A percentile compares a stretch with the other conserved stretches of the same genome.
Evolutionary conservation across 2,329 filamentous ascomycete species (phyloP).

Genomic region (Pseudocercospora vitis): DNA sequence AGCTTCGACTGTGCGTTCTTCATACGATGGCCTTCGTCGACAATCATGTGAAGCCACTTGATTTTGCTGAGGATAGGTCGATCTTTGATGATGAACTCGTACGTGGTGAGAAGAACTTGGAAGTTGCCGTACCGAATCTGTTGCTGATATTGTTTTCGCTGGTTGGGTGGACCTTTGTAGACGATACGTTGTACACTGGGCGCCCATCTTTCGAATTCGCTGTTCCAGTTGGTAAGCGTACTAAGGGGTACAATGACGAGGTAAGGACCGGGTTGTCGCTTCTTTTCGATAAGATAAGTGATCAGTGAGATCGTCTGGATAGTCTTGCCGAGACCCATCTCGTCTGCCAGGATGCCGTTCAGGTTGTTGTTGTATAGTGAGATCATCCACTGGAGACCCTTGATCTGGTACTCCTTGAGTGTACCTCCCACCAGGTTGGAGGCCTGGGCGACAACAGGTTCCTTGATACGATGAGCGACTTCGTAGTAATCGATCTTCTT

Average conservation of each 20-base stretch:
- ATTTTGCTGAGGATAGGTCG: conserved; percentile 93
- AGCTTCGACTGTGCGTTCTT: conserved; percentile 97
- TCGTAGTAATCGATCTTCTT: conserved; percentile 98
- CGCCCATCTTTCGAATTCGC: conserved; percentile 99
- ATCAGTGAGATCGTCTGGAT: conserved; percentile 98
- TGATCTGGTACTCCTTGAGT: conserved; percentile 96
- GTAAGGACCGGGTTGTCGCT: conserved; percentile 87
- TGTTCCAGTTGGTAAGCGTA: conserved; percentile 97
- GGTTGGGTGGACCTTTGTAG: conserved; percentile 91
- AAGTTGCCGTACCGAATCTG: conserved; percentile 93
- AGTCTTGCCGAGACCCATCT: conserved; percentile 99
- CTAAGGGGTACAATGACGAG: conserved; percentile 95
- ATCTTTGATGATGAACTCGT: conserved; percentile 99
- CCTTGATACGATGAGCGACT: conserved; percentile 92
- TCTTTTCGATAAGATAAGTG: conserved; percentile 94
- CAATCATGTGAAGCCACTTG: conserved; percentile 99
- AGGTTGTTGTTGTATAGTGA: conserved; percentile 99
- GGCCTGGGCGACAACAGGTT: conserved; percentile 83
- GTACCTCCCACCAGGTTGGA: conserved; percentile 84
- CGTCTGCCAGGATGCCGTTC: conserved; percentile 96
- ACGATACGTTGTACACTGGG: conserved; percentile 83
- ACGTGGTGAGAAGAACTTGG: conserved; percentile 94
- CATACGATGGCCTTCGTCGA: conserved; percentile 99
- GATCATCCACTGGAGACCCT: conserved; percentile 99
- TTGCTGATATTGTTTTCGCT: conserved; percentile 86